Evolutionary conservation across 83 land plant species (phyloP).

Genomic region (Picea mariana): DNA sequence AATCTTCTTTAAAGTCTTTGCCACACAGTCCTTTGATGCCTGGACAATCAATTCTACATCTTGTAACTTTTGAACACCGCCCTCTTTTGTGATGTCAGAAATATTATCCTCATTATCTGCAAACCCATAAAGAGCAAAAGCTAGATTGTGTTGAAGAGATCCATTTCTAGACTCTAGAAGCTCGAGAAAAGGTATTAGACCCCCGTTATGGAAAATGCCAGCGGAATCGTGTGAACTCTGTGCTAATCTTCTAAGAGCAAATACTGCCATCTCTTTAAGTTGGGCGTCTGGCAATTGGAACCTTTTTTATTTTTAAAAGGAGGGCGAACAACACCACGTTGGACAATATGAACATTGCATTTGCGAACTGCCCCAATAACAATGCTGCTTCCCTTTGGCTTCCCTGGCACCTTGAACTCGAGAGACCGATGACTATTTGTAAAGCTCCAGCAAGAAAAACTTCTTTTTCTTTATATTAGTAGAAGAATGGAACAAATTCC

Average conservation of each 20-base stretch:
- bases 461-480: no score
- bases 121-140: constrained; percentile 95
- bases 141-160: constrained; percentile 94
- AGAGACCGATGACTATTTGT: no score
- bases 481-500: no score
- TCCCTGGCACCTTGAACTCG: constrained; percentile 93
- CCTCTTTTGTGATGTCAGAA: constrained; percentile 90
- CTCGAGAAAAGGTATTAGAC: constrained; percentile 81
- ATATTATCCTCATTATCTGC: constrained; percentile 99
- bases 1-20: constrained; percentile 88
- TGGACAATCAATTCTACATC: constrained; percentile 94
- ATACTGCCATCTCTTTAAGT: constrained; percentile 93
- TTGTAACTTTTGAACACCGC: constrained; percentile 93
- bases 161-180: constrained; percentile 95
- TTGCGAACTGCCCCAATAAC: constrained; percentile 96
- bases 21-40: constrained; percentile 97
- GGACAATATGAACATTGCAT: constrained; percentile 98
- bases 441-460: no score
- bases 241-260: constrained; percentile 97
- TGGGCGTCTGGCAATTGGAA: constrained; percentile 87
- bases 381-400: constrained; percentile 98
- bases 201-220: constrained; percentile 94
- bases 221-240: constrained; percentile 98
- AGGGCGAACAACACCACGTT: constrained; percentile 94
- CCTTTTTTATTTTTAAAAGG: constrained; percentile 86